Evolutionary conservation across 129 eudicot species (phyloP).

Genomic region (Centella asiatica): DNA sequence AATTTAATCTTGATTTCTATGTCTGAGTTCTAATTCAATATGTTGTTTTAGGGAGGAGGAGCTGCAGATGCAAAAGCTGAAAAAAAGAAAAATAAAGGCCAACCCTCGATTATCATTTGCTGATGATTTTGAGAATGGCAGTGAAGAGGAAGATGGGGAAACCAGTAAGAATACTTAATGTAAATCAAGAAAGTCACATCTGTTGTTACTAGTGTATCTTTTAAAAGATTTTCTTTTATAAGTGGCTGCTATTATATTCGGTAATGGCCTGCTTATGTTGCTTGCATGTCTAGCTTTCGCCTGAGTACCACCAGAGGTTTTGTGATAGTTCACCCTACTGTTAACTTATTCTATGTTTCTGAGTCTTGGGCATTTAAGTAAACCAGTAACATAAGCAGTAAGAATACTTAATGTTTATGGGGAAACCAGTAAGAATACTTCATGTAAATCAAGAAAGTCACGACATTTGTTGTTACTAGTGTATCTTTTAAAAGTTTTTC

Average conservation of each 20-base stretch:
- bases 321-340: not conserved
- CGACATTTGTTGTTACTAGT: not conserved
- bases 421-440: constrained; percentile 46
- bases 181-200: not conserved
- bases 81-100: constrained; percentile 70
- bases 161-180: constrained; percentile 37
- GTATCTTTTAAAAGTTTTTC: not conserved
- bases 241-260: not conserved
- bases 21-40: not conserved
- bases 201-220: not conserved
- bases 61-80: constrained; percentile 76
- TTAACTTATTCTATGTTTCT: no score
- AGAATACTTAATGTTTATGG: no score
- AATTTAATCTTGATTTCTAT: not conserved
- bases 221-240: not conserved
- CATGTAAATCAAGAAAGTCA: not conserved
- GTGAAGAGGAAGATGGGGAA: constrained; percentile 63
- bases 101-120: constrained; percentile 74
- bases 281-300: not conserved
- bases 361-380: no score
- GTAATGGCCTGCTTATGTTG: not conserved
- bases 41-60: constrained; percentile 66
- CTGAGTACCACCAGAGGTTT: not conserved
- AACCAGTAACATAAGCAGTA: no score
- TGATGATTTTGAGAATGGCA: constrained; percentile 66